These are phyloP conservation scores for Ophiognomonia clavigignenti-juglandacearum DNA, from an alignment of 2,329 filamentous ascomycete genomes.

Conservation along the genomic window DNA sequence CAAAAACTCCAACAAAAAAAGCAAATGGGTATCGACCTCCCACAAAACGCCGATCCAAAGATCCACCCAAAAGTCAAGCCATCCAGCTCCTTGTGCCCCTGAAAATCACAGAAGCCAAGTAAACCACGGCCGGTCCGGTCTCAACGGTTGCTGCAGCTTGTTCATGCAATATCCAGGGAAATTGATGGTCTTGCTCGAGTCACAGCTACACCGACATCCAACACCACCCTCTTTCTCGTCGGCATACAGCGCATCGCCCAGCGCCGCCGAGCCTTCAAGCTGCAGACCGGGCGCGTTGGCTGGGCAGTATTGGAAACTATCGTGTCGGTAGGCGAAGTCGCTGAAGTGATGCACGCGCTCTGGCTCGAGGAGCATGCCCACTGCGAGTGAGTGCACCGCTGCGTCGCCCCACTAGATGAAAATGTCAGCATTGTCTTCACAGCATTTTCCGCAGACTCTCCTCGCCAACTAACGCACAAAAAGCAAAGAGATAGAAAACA, in stretches of 20 bases:
- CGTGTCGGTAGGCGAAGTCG: slow-evolving; percentile 39
- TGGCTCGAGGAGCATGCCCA: slow-evolving; percentile 35
- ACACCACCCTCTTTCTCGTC: slow-evolving; percentile 27
- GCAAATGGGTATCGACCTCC: neutral
- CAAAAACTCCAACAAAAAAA: neutral
- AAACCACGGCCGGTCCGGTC: slow-evolving; percentile 24
- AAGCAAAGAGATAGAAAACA: no score
- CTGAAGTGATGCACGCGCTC: slow-evolving; percentile 38
- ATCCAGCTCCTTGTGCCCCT: neutral
- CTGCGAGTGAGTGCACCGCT: slow-evolving; percentile 37
- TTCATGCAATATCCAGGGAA: slow-evolving; percentile 31
- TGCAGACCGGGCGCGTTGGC: slow-evolving; percentile 33
- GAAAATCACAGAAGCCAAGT: slow-evolving; percentile 27
- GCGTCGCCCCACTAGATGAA: slow-evolving; percentile 38
- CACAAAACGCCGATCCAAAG: neutral
- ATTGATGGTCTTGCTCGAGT: slow-evolving; percentile 29
- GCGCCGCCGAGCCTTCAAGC: slow-evolving; percentile 25
- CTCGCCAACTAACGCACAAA: no score
- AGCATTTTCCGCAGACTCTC: neutral
- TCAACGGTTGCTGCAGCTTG: slow-evolving; percentile 32
- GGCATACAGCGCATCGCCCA: slow-evolving; percentile 21
- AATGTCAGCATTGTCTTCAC: neutral
- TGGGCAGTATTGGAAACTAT: slow-evolving; percentile 27
- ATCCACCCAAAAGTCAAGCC: neutral
- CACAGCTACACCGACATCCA: slow-evolving; percentile 37